These are phyloP conservation scores for Beauveria sp. DNA, from an alignment of 2,329 filamentous ascomycete genomes.

Conservation along the genomic window DNA sequence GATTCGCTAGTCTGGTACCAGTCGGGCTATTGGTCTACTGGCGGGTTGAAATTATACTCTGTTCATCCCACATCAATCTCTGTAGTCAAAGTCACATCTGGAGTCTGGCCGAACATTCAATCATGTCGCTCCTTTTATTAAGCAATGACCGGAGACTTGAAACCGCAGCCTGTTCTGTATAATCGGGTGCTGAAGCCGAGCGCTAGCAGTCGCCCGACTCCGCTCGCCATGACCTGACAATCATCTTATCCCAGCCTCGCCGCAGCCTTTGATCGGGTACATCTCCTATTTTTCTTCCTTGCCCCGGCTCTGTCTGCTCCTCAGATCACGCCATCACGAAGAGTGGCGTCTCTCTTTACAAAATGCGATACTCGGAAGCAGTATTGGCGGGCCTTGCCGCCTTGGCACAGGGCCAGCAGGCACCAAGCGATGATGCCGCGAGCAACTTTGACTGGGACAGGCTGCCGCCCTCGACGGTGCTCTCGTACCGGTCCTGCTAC, in stretches of 20 bases:
- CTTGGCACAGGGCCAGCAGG: not conserved
- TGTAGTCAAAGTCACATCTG: not conserved
- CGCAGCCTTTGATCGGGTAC: not conserved
- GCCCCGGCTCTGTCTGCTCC: not conserved
- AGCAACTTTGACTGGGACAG: conserved; percentile 21
- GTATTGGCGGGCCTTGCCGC: not conserved
- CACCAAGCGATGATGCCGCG: not conserved
- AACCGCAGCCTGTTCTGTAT: not conserved
- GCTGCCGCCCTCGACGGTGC: conserved; percentile 22
- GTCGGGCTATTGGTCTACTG: not conserved
- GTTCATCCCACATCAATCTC: not conserved
- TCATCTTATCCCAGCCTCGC: not conserved
- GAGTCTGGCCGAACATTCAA: not conserved
- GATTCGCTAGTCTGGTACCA: not conserved
- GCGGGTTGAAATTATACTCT: too few relatives aligned
- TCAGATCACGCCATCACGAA: not conserved
- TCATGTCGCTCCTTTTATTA: not conserved
- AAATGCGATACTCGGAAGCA: not conserved
- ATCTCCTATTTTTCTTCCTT: not conserved
- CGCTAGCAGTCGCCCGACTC: not conserved
- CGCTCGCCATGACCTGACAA: not conserved
- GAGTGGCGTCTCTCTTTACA: not conserved
- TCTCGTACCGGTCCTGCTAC: conserved; percentile 27
- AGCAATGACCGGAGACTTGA: not conserved
- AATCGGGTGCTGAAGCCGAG: conserved; percentile 5